These are phyloP conservation scores for Bipolaris oryzae DNA, from an alignment of 2,329 filamentous ascomycete genomes.

Conservation along the genomic window DNA sequence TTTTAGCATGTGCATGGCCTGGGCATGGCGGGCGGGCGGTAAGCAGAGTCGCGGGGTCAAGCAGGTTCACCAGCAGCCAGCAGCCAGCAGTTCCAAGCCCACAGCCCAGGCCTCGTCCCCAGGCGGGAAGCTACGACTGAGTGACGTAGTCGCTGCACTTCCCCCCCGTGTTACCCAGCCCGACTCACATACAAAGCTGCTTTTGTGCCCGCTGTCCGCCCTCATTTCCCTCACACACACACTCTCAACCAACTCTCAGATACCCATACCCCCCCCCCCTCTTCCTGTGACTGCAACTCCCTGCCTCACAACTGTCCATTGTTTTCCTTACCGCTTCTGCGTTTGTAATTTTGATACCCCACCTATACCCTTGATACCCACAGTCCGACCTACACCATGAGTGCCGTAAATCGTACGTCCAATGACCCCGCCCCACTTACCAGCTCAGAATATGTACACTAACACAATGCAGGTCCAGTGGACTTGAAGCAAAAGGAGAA, in stretches of 20 bases:
- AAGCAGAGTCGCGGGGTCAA: constrained; percentile 12
- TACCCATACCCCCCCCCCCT: constrained; percentile 9
- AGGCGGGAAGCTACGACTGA: constrained; percentile 18
- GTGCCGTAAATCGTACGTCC: constrained; percentile 36
- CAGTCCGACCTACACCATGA: constrained; percentile 29
- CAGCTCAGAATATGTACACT: constrained; percentile 63
- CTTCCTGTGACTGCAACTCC: neutral
- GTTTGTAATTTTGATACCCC: constrained; percentile 41
- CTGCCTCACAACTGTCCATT: constrained; percentile 20
- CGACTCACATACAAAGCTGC: constrained; percentile 28
- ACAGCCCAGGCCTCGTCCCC: constrained; percentile 1
- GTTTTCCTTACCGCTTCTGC: constrained; percentile 22
- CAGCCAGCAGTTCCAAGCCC: constrained; percentile 10
- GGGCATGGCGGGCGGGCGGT: constrained; percentile 1
- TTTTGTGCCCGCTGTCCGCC: constrained; percentile 14
- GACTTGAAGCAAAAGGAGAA: constrained; percentile 77
- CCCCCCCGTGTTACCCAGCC: constrained; percentile 17
- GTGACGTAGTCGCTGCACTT: constrained; percentile 23
- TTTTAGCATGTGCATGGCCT: no score
- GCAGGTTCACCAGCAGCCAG: constrained; percentile 4
- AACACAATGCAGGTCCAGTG: constrained; percentile 61
- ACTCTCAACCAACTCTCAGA: constrained; percentile 7
- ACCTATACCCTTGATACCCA: constrained; percentile 31
- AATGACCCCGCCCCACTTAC: constrained; percentile 2
- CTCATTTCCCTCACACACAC: constrained; percentile 7